Evolutionary conservation across 352 stramenopile genomes (phyloP), one percentile per base, ranked within the genome.

Genomic region (Elongisporangium anandrum): DNA sequence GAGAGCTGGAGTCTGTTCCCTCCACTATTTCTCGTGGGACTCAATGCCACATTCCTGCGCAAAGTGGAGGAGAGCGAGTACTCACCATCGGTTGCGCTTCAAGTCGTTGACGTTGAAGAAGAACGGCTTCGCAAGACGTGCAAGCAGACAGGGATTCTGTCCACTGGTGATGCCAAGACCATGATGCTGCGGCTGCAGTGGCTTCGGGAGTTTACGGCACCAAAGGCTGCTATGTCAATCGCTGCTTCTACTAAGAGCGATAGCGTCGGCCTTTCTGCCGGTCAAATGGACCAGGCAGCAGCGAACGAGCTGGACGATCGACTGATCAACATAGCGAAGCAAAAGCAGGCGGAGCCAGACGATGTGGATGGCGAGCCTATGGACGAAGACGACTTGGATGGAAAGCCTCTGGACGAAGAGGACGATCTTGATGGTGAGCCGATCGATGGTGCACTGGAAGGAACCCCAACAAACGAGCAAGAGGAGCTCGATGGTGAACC

Each of bases 1-100:
- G 80, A 85, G 58, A 87, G 65, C 39, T 94, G 84, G 84, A 92
- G 81, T 63, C 57, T 94, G 15, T 94, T 94, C 39, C 82, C 84
- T 6, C 84, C 84, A 16, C 70, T 74, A 9, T 85, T 87, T 45
- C 66, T 94, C 15, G 79, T 92, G n/a, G 84, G 84, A 1, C 63
- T 94, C 23, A 88, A 94, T 63, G 84, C 84, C 48, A 92, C 84
- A 16, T 94, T 94, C 24, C 23, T 94, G 53, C 63, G 78, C 23
- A 93, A 90, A 63, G 20, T 78, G n/a, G 81, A 90, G 21, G 81
- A 91, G 56, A 56, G 70, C 7, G 78, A 81, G 24, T 82, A 85
- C 41, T 15, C 57, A 2, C 17, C 51, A 2, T n/a, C 22, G 38
- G 47, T 59, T 20, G 8, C 7, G 7, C 29, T n/a, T 16, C 49